phyloP scores from a whole-genome alignment of 371 early-diverging fungal genomes.

The Mortierella polycephala region DNA sequence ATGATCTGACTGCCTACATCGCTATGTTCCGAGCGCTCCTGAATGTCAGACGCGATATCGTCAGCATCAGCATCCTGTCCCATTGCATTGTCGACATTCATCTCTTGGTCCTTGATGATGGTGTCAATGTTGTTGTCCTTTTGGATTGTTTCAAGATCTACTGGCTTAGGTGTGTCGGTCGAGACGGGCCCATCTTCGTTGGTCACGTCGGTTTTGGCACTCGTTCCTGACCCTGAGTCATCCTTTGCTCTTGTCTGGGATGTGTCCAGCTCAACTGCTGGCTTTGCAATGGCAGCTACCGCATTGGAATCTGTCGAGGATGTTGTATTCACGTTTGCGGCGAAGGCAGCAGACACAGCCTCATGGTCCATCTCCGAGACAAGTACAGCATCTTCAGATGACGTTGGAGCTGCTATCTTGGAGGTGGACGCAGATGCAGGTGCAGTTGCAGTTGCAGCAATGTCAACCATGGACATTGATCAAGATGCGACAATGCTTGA shows the following conservation, averaged over 20 bases:
- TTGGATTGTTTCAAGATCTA: not conserved
- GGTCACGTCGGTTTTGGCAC: not conserved
- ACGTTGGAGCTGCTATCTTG: not conserved
- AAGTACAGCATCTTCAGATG: not conserved
- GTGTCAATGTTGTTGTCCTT: not conserved
- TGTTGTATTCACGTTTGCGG: constrained; percentile 3
- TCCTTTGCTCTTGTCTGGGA: not conserved
- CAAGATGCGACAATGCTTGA: no score
- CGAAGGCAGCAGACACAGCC: constrained; percentile 10
- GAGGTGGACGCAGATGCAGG: not conserved
- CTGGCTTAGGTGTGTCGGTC: not conserved
- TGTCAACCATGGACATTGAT: not conserved
- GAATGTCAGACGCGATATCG: constrained; percentile 48
- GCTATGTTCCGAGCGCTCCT: constrained; percentile 41
- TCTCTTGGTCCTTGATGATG: constrained; percentile 2
- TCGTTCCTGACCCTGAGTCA: not conserved
- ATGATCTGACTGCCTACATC: constrained; percentile 3
- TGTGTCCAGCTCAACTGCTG: not conserved
- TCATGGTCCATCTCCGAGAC: constrained; percentile 1
- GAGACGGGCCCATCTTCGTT: not conserved
- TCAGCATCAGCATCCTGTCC: constrained; percentile 8
- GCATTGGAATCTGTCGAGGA: not conserved
- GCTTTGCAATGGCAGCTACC: not conserved
- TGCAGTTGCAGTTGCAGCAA: not conserved
- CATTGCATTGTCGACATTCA: not conserved